Base-by-base conservation (phyloP, 169 alveolate genomes). In the Plasmodium relictum region DNA sequence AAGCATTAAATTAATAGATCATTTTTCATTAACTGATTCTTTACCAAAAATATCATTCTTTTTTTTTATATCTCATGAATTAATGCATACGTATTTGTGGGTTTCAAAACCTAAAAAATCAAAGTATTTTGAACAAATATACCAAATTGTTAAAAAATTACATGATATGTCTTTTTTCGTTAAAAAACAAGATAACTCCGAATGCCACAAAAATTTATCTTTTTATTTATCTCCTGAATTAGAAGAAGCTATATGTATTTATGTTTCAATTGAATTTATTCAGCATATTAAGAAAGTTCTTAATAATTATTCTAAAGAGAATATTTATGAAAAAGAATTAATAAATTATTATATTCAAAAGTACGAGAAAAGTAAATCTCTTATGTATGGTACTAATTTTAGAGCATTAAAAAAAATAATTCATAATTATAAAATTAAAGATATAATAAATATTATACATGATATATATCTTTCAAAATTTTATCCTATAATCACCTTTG, bases 31-130 rank as follows among this genome's bases (percentile, higher is more conserved):
- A 73, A 62, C 73, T 8, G 41, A 61, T 16, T 58, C 54, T n/a
- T 7, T 73, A 45, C 88, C 88, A 18, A 65, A 73, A 12, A 59
- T 73, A 6, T 73, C 88, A n/a, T 59, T 73, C 14, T 73, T 8
- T 37, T 73, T 73, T 39, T 73, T 56, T 45, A 58, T 73, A n/a
- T 58, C 73, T 12, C 88, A 73, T 56, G 88, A 73, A 48, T 45
- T 73, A n/a, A 73, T 73, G 88, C 88, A 73, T 8, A 31, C 73
- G n/a, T 73, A 73, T 22, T 14, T 73, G 6, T 73, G 88, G 88
- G 44, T 73, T n/a, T 37, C 63, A 0, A 20, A 73, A 12, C n/a
- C 59, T 0, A 31, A 59, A 50, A 73, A 16, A 42, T 73, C 88
- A 7, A 26, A 39, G 2, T 14, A 58, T 41, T 73, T 58, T 73